Evolutionary conservation across 192 early-diverging fungal species (phyloP).

Genomic region (Coemansia sp.): DNA sequence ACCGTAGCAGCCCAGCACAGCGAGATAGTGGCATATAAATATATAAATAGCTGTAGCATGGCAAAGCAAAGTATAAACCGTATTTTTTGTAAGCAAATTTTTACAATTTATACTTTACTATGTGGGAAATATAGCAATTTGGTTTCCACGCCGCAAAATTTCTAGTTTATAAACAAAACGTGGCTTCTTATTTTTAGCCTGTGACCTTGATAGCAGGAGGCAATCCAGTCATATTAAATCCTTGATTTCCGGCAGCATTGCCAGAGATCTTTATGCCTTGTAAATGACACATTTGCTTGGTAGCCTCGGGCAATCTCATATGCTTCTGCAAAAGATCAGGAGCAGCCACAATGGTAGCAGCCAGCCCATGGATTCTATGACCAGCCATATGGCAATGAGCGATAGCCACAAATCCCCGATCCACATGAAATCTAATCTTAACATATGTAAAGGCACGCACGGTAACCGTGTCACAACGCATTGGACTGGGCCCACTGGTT

Average conservation of each 20-base stretch:
- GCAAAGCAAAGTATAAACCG: neutral
- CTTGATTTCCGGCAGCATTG: neutral
- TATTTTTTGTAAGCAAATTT: neutral
- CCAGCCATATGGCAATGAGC: constrained; percentile 6
- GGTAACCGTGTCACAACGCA: constrained; percentile 44
- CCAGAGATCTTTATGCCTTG: constrained; percentile 1
- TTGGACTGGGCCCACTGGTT: constrained; percentile 15
- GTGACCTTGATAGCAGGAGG: neutral
- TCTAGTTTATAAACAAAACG: neutral
- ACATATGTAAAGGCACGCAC: neutral
- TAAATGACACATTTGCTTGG: neutral
- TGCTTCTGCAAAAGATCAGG: constrained; percentile 3
- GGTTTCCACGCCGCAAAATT: neutral
- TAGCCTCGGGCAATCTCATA: neutral
- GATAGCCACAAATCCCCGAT: neutral
- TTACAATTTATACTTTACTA: too few species aligned
- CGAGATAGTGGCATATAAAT: neutral
- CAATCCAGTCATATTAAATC: constrained; percentile 4
- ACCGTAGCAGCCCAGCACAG: neutral
- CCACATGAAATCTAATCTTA: constrained; percentile 1
- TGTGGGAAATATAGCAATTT: neutral
- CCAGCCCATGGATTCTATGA: neutral
- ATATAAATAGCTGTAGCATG: neutral
- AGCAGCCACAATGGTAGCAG: neutral
- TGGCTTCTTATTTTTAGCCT: neutral